Conservation (phyloP, 176 grass and related monocot genomes). For the Metroxylon sagu region DNA sequence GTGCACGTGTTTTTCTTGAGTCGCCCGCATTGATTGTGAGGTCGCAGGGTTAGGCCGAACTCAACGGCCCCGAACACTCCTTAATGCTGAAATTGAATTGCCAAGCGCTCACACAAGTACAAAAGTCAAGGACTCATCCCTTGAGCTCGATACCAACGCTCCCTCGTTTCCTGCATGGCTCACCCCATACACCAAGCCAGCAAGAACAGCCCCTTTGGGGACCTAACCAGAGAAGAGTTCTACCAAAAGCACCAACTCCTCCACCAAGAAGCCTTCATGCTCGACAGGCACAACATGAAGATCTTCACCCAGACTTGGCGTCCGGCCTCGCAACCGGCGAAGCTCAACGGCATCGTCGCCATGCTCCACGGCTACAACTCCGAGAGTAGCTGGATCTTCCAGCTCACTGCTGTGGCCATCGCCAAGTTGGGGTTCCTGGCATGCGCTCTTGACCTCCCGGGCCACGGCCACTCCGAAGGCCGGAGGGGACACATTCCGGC, state of each 20-base stretch:
- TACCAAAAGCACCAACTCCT: constrained; percentile 25
- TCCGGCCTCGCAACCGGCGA: neutral
- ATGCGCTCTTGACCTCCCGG: constrained; percentile 29
- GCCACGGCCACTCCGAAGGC: constrained; percentile 31
- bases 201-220: constrained; percentile 31
- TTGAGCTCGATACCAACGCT: neutral
- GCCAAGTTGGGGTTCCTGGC: constrained; percentile 35
- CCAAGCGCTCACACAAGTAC: neutral
- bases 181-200: constrained; percentile 35
- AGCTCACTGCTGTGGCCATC: constrained; percentile 35
- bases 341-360: constrained; percentile 19
- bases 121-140: neutral
- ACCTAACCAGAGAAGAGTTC: constrained; percentile 29
- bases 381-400: constrained; percentile 32
- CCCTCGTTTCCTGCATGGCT: constrained; percentile 2
- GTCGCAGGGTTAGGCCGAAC: no score
- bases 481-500: constrained; percentile 20
- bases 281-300: constrained; percentile 6
- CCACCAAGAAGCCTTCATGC: constrained; percentile 25
- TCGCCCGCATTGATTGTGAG: no score
- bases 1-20: no score
- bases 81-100: no score
- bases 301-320: constrained; percentile 39
- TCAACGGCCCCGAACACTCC: no score
- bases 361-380: constrained; percentile 38